Base-by-base conservation (phyloP, 1,284 basidiomycete genomes). In the Dichomitus squalens region DNA sequence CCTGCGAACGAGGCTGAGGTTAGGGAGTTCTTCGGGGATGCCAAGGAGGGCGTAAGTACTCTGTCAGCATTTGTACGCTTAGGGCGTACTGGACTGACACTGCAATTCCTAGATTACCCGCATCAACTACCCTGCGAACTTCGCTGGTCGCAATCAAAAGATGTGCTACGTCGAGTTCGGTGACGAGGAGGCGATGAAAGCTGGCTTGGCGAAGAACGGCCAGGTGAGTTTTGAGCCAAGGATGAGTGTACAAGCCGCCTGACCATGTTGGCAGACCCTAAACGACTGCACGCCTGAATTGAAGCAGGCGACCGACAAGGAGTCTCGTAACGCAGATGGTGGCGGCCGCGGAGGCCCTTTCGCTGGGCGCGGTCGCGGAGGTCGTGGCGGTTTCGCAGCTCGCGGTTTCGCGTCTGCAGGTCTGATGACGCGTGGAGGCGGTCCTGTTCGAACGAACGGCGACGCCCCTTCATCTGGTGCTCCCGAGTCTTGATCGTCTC, bases 161-260 rank as follows among this genome's bases (percentile, higher is more conserved):
- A 77, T 90, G 56, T 90, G 85, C 1, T 96, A 94, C 66, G 84
- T 95, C 58, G 94, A 96, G 70, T 96, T 95, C 72, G 88, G 83
- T 7, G 89, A 90, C 66, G 92, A 95, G 68, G 88, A 88, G 46
- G 80, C 85, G 21, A 92, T 95, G 90, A 88, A 84, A 66, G 81
- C 78, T 23, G 93, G 86, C 1, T 73, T 95, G 23, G 86, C 84
- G 60, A 87, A 85, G 65, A 85, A 89, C 65, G 81, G 79, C 14
- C 85, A 87, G 71, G 92, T 92, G 64, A 58, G 79, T 73, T 14
- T 16, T 7, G 27, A 7, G 7, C 1, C 4, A 6, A 44, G 2
- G 2, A 11, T 16, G n/a, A n/a, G n/a, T 44, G 21, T 27, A 9
- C 25, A 3, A 3, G 8, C 1, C 0, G 8, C 11, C 29, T 47